These are phyloP conservation scores for Inonotus hispidus DNA, from an alignment of 1,284 basidiomycete genomes.

Conservation along the genomic window DNA sequence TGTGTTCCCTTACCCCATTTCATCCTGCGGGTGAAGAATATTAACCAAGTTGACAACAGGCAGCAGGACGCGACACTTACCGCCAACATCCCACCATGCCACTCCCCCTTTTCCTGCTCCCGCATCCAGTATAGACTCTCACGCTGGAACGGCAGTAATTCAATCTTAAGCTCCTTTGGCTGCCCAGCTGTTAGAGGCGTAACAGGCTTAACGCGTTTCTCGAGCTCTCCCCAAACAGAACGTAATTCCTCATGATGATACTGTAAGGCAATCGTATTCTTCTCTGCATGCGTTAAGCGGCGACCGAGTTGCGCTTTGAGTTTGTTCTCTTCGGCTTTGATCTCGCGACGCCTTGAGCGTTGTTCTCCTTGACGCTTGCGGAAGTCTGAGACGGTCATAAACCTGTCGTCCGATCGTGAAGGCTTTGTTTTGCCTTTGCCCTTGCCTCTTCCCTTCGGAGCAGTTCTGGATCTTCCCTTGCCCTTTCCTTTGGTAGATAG, in stretches of 20 bases:
- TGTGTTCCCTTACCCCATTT: conserved; percentile 70
- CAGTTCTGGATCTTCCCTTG: conserved; percentile 28
- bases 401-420: background rate
- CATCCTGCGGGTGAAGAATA: conserved; percentile 49
- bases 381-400: conserved; percentile 35
- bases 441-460: conserved; percentile 22
- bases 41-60: background rate
- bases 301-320: conserved; percentile 57
- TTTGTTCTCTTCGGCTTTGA: conserved; percentile 44
- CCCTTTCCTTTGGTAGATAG: conserved; percentile 26
- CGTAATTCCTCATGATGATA: conserved; percentile 72
- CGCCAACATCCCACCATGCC: conserved; percentile 92
- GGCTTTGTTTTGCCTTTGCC: conserved; percentile 23
- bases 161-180: conserved; percentile 73
- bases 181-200: conserved; percentile 73
- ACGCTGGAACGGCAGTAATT: conserved; percentile 76
- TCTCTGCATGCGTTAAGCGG: conserved; percentile 73
- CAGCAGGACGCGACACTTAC: conserved; percentile 38
- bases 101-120: conserved; percentile 84
- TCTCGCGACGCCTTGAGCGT: conserved; percentile 28
- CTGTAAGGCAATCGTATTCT: conserved; percentile 58
- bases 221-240: conserved; percentile 86
- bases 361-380: conserved; percentile 24
- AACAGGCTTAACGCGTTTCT: conserved; percentile 55
- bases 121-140: conserved; percentile 97